Evolutionary conservation across 2,329 filamentous ascomycete species (phyloP), one percentile per base, ranked within the genome.

Genomic region (Aspergillus aculeatinus): DNA sequence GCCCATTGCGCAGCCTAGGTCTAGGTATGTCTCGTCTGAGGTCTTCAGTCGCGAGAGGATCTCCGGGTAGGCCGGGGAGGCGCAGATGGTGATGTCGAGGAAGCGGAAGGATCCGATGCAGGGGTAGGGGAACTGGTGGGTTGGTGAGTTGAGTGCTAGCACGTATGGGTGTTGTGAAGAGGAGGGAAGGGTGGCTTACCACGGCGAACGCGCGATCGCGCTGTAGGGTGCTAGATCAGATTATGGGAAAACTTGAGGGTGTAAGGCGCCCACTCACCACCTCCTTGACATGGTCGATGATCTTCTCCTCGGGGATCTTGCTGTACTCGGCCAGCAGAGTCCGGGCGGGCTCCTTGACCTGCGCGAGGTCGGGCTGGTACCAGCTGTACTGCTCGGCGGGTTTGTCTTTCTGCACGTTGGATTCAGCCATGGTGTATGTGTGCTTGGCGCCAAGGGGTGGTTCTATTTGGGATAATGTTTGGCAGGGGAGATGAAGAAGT

Each of bases 41-140:
- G 14, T 12, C 23, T 58, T 48, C 12, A 58, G 16, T 2, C 55
- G 55, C 14, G 48, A 44, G 1, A 52, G 11, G 11, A 58, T 58
- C 27, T 47, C 48, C 0, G 21, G 9, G 25, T 58, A 58, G 0
- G 48, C 48, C 2, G 55, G 25, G 1, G 35, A 47, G 5, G 44
- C n/a, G 39, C 10, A 44, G 10, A 58, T 47, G 14, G 48, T 33
- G 23, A 58, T 47, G 35, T 51, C 48, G 23, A 58, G 48, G 35
- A 58, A 58, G 10, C 55, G 49, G 49, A 58, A 58, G 5, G 39
- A 51, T 14, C 55, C 48, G 35, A 58, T 51, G 6, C 55, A 58
- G 14, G 55, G 55, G 33, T 58, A 58, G 14, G 48, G 48, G 25
- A 55, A 55, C 53, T 55, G n/a, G 9, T 35, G 4, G 33, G 33